phyloP scores from a whole-genome alignment of 495 filamentous ascomycete genomes.

The Thermothielavioides terrestris region DNA sequence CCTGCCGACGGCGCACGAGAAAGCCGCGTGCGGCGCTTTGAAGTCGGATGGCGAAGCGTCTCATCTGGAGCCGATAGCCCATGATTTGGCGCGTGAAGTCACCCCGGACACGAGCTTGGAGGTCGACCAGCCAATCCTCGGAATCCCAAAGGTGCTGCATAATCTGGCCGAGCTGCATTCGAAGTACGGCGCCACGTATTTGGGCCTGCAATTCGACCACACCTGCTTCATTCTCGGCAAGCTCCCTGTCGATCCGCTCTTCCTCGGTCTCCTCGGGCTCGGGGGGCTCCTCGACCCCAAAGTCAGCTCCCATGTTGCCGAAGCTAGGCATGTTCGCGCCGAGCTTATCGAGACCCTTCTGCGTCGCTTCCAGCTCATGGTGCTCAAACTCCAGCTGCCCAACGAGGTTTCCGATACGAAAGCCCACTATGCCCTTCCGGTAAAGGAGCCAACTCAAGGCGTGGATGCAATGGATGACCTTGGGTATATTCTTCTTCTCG shows the following conservation, averaged over 20 bases:
- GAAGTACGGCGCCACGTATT: conserved; percentile 68
- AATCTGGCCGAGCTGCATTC: conserved; percentile 65
- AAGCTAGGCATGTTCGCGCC: conserved; percentile 97
- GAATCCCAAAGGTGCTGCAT: conserved; percentile 92
- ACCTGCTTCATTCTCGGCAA: conserved; percentile 61
- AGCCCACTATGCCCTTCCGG: conserved; percentile 86
- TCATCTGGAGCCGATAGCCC: conserved; percentile 71
- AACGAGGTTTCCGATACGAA: conserved; percentile 96
- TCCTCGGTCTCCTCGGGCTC: conserved; percentile 82
- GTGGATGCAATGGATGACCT: conserved; percentile 98
- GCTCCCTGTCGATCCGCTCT: conserved; percentile 75
- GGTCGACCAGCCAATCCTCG: conserved; percentile 65
- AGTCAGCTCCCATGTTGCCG: conserved; percentile 89
- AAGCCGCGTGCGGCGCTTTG: conserved; percentile 78
- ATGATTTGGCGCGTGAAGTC: conserved; percentile 60
- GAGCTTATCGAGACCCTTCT: conserved; percentile 91
- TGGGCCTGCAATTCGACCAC: conserved; percentile 81
- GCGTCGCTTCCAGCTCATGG: conserved; percentile 91
- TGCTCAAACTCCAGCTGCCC: conserved; percentile 96
- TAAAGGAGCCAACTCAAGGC: conserved; percentile 92
- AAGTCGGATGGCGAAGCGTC: conserved; percentile 60
- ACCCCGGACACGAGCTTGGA: conserved; percentile 79
- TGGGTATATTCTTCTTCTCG: conserved; percentile 99
- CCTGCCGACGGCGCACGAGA: conserved; percentile 57
- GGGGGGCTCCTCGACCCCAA: conserved; percentile 59